phyloP scores from a whole-genome alignment of 140 eudicot genomes.

The Ambrosia hybrid region DNA sequence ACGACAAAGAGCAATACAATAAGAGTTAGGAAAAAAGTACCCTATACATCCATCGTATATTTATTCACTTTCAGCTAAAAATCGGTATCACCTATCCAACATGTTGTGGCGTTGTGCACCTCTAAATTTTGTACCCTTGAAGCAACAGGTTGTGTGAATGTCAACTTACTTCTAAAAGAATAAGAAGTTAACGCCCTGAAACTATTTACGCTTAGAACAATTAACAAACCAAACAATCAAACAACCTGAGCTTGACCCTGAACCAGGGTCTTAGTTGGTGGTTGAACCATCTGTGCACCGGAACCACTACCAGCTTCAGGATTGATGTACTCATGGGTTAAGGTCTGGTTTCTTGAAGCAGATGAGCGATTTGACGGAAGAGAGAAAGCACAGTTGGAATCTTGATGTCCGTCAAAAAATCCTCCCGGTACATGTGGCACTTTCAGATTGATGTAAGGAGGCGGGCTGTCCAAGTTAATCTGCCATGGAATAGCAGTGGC shows the following conservation, averaged over 20 bases:
- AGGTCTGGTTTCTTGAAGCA: constrained; percentile 53
- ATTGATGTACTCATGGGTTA: constrained; percentile 46
- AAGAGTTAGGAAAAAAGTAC: too few species aligned
- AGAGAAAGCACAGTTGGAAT: constrained; percentile 97
- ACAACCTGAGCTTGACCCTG: neutral
- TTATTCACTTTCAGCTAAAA: too few species aligned
- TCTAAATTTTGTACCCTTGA: too few species aligned
- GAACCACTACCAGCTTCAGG: constrained; percentile 35
- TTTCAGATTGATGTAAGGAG: constrained; percentile 14
- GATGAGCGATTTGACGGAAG: constrained; percentile 96
- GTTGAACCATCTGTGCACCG: constrained; percentile 45
- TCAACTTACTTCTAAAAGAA: too few species aligned
- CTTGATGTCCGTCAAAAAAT: constrained; percentile 51
- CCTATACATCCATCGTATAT: too few species aligned
- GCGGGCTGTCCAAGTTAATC: constrained; percentile 51
- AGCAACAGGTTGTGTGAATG: too few species aligned
- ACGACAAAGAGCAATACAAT: too few species aligned
- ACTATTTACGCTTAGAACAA: too few species aligned
- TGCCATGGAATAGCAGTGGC: constrained; percentile 50
- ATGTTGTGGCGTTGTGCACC: too few species aligned
- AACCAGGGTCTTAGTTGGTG: constrained; percentile 38
- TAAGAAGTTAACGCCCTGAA: too few species aligned
- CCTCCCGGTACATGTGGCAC: constrained; percentile 59
- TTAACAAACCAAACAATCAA: too few species aligned
- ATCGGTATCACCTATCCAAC: too few species aligned